These are phyloP conservation scores for Bisporella sp. DNA, from an alignment of 2,329 filamentous ascomycete species.

Conservation along the genomic window DNA sequence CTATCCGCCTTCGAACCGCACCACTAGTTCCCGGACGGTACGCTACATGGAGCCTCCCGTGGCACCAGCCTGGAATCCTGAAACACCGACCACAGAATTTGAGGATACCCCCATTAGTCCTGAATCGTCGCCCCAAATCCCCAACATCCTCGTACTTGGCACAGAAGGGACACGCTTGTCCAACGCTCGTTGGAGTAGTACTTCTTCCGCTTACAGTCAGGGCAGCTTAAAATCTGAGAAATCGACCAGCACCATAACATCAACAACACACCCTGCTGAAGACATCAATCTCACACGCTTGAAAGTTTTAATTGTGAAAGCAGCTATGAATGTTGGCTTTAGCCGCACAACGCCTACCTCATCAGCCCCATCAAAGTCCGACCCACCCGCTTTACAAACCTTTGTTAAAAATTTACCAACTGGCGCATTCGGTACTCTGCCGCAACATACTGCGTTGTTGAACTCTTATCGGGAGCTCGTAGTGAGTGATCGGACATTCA, in stretches of 20 bases:
- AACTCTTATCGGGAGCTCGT: conserved; percentile 78
- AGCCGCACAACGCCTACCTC: conserved; percentile 42
- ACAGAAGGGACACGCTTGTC: conserved; percentile 55
- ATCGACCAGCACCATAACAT: conserved; percentile 64
- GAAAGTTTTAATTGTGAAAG: conserved; percentile 74
- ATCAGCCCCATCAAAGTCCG: conserved; percentile 28
- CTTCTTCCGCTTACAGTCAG: conserved; percentile 73
- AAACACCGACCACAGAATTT: conserved; percentile 92
- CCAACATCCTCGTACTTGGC: conserved; percentile 83
- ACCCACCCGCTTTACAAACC: conserved; percentile 53
- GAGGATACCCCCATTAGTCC: conserved; percentile 83
- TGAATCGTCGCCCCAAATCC: conserved; percentile 67
- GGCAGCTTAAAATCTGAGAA: conserved; percentile 44
- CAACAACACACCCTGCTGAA: conserved; percentile 50
- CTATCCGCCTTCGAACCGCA: conserved; percentile 18
- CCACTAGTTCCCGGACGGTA: background rate
- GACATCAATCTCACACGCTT: conserved; percentile 72
- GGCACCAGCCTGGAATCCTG: conserved; percentile 46
- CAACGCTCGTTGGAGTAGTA: conserved; percentile 74
- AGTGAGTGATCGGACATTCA: conserved; percentile 62
- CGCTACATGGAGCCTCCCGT: conserved; percentile 19
- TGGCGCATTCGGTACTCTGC: conserved; percentile 69
- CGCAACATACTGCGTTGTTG: conserved; percentile 65
- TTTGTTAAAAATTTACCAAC: conserved; percentile 72
- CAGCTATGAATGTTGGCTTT: conserved; percentile 80